Base-by-base conservation (phyloP, 441 rosid species). In the Euphorbia neoarborescens region DNA sequence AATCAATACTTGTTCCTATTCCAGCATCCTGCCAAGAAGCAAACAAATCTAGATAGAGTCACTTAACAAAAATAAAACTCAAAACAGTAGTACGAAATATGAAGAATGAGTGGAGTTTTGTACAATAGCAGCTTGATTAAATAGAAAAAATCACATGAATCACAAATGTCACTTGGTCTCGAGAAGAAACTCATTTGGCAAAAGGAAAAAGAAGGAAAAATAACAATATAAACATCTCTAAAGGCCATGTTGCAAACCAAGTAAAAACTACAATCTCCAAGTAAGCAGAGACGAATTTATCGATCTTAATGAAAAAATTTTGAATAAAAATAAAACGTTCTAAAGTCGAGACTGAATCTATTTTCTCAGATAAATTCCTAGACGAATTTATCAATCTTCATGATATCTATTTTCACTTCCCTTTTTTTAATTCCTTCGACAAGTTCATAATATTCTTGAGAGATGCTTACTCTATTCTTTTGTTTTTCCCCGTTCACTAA, bases 1-100 rank as follows among this genome's bases (percentile, higher is more conserved):
- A 94, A 79, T 94, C 98, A 75, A 94, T 92, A 81, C 98, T 94
- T 77, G 99, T 90, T 71, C 98, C 98, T 71, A 94, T 94, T 81
- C 98, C 99, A 76, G 99, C 97, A 88, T 94, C 99, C 99, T 94
- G 90, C 74, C 83, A 83, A 80, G 72, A 76, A 82, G 34, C 65
- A 61, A 65, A 50, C 34, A 68, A 63, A 71, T 40, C 22, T 61
- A 63, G 48, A 63, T 65, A 12, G 20, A 58, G 68, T 65, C 54
- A 20, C 62, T 32, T 42, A 15, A 38, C 46, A 14, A 46, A 70
- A 65, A 42, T 34, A 54, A 75, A 62, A 4, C 25, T 57, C 25
- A 24, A 57, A 50, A 34, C 5, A 11, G 32, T 5, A 66, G 59
- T 62, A 53, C 28, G 24, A 59, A 66, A 78, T 14, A 19, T 59